Percentiles rank a stretch among this genome's conserved stretches.
Conservation (phyloP, 495 filamentous ascomycete genomes). For the Aspergillus cristatus region DNA sequence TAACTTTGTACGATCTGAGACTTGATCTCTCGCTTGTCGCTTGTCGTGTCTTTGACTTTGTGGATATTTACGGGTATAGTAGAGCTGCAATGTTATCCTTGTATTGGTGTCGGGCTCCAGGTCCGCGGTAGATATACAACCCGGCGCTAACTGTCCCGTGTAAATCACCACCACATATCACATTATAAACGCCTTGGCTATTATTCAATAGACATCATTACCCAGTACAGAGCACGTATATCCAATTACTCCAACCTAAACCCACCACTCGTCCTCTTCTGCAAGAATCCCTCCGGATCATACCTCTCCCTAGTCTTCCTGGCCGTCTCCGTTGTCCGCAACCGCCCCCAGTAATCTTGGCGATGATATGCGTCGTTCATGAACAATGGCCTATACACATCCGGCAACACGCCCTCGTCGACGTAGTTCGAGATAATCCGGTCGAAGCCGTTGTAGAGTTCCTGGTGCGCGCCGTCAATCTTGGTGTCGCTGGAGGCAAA, state of each 20-base stretch:
- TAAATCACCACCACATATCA: no score
- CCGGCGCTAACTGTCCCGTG: no score
- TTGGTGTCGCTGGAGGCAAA: conserved; percentile 31
- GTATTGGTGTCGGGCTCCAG: no score
- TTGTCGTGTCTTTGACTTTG: no score
- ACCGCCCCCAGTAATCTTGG: conserved; percentile 51
- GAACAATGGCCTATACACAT: conserved; percentile 49
- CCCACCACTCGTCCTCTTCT: conserved; percentile 47
- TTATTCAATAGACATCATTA: no score
- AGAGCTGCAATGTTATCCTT: no score
- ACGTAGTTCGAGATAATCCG: conserved; percentile 28
- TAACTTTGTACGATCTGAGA: no score
- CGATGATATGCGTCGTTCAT: conserved; percentile 50
- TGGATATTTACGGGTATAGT: no score
- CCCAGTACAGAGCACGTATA: no score
- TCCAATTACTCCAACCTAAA: conserved; percentile 25
- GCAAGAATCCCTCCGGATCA: conserved; percentile 50
- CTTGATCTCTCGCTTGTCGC: no score
- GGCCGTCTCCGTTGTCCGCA: conserved; percentile 35
- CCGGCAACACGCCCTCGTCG: conserved; percentile 32
- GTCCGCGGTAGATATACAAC: no score
- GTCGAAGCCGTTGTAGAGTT: conserved; percentile 24
- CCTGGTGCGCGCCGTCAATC: conserved; percentile 42
- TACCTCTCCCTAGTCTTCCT: conserved; percentile 36
- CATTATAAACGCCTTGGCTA: no score